Conservation (phyloP, 1,284 basidiomycete genomes). For the Anthracocystis setariae region DNA sequence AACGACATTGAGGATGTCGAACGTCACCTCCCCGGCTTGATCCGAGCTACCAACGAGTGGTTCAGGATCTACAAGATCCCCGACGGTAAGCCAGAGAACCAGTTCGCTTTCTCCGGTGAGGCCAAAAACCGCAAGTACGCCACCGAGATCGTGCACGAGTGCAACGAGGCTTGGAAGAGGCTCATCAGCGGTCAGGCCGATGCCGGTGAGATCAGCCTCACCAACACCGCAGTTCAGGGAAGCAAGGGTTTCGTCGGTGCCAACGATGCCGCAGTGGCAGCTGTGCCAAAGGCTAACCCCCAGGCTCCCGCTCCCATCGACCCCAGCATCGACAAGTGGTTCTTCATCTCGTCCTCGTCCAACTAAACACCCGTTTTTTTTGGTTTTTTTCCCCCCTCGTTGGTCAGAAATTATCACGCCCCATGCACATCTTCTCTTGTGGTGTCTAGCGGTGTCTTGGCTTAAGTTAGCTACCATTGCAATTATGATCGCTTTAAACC, state of each 20-base stretch:
- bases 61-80: constrained; percentile 91
- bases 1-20: constrained; percentile 99
- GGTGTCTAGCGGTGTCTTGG: too few relatives aligned
- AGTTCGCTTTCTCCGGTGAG: constrained; percentile 99
- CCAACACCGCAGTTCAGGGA: constrained; percentile 76
- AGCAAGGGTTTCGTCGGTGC: constrained; percentile 76
- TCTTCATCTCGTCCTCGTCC: constrained; percentile 61
- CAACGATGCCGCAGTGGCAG: constrained; percentile 76
- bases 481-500: too few relatives aligned
- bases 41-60: constrained; percentile 83
- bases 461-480: too few relatives aligned
- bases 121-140: constrained; percentile 98
- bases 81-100: constrained; percentile 98
- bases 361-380: constrained; percentile 32
- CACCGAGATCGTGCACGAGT: constrained; percentile 97
- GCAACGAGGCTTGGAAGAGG: constrained; percentile 98
- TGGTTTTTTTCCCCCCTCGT: too few relatives aligned
- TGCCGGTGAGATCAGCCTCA: constrained; percentile 67
- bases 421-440: too few relatives aligned
- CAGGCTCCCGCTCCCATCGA: constrained; percentile 66
- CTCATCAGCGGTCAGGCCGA: constrained; percentile 80
- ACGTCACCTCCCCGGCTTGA: constrained; percentile 92
- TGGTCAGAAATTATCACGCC: too few relatives aligned
- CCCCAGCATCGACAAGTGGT: constrained; percentile 68
- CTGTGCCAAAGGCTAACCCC: constrained; percentile 79